phyloP scores from a whole-genome alignment of 2,329 filamentous ascomycete species.

The Cercospora zeae-maydis region DNA sequence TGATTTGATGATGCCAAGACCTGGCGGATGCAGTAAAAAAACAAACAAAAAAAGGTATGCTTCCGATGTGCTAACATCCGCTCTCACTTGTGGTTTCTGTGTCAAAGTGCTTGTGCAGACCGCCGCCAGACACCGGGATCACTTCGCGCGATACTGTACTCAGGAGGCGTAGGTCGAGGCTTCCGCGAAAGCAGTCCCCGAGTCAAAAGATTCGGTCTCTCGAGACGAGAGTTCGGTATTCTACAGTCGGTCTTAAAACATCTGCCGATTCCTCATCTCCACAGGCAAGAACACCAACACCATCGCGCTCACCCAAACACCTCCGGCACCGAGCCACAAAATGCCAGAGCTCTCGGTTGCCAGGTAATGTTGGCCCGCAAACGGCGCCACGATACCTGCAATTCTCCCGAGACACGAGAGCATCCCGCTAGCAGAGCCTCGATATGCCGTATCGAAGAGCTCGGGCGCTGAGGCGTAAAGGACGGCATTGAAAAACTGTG shows the following conservation, averaged over 20 bases:
- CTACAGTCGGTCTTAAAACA: slow-evolving; percentile 24
- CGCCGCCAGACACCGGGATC: too few species aligned
- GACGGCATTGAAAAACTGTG: slow-evolving; percentile 46
- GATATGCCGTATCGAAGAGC: slow-evolving; percentile 49
- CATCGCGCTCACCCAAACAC: slow-evolving; percentile 16
- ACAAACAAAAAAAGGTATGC: too few species aligned
- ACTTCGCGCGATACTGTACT: too few species aligned
- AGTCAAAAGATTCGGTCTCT: too few species aligned
- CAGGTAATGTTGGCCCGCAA: slow-evolving; percentile 13
- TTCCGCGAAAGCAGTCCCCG: too few species aligned
- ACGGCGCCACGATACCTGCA: slow-evolving; percentile 17
- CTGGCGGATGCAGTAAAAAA: too few species aligned
- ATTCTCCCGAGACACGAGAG: slow-evolving; percentile 17
- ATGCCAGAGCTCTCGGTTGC: slow-evolving; percentile 11
- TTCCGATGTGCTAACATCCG: too few species aligned
- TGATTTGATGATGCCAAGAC: too few species aligned
- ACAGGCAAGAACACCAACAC: slow-evolving; percentile 17
- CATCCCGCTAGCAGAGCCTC: slow-evolving; percentile 50
- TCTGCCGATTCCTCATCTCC: slow-evolving; percentile 19
- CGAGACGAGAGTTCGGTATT: too few species aligned
- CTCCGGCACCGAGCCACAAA: slow-evolving; percentile 15
- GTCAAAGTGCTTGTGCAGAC: too few species aligned
- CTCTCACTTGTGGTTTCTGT: too few species aligned
- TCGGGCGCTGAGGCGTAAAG: slow-evolving; percentile 54
- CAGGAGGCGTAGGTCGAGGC: too few species aligned